Percentiles rank a stretch among this genome's conserved stretches.
These are phyloP conservation scores for Phaeoacremonium minimum DNA, from an alignment of 2,329 filamentous ascomycete genomes.

Conservation along the genomic window DNA sequence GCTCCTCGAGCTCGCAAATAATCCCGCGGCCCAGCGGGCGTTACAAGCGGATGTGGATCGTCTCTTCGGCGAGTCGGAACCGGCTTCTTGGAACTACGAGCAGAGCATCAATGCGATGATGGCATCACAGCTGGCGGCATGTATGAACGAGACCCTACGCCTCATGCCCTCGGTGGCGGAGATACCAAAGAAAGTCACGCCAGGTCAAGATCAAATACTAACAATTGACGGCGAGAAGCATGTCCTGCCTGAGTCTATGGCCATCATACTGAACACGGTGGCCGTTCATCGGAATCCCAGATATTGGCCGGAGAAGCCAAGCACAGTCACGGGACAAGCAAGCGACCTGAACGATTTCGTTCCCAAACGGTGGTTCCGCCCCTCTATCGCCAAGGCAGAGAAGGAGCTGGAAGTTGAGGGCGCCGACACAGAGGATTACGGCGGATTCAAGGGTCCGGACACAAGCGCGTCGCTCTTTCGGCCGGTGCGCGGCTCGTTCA, in stretches of 20 bases:
- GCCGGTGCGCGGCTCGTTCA: constrained; percentile 50
- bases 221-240: constrained; percentile 53
- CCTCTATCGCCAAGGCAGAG: constrained; percentile 9
- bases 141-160: constrained; percentile 74
- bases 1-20: constrained; percentile 62
- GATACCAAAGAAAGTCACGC: constrained; percentile 63
- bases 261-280: constrained; percentile 52
- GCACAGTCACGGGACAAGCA: constrained; percentile 32
- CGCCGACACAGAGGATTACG: constrained; percentile 43
- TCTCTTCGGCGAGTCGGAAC: constrained; percentile 55
- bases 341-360: constrained; percentile 64
- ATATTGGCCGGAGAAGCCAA: constrained; percentile 61
- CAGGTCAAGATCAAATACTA: constrained; percentile 49
- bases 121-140: constrained; percentile 66
- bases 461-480: constrained; percentile 59
- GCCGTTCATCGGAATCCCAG: constrained; percentile 64
- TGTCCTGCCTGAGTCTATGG: constrained; percentile 50
- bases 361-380: constrained; percentile 68
- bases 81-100: constrained; percentile 68
- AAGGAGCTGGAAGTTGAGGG: constrained; percentile 17
- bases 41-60: constrained; percentile 67
- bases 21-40: constrained; percentile 57
- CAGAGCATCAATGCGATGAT: constrained; percentile 60
- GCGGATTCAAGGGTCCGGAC: constrained; percentile 55
- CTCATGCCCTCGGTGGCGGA: constrained; percentile 66